Conservation (phyloP, 495 filamentous ascomycete species). For the Aspergillus baeticus region DNA sequence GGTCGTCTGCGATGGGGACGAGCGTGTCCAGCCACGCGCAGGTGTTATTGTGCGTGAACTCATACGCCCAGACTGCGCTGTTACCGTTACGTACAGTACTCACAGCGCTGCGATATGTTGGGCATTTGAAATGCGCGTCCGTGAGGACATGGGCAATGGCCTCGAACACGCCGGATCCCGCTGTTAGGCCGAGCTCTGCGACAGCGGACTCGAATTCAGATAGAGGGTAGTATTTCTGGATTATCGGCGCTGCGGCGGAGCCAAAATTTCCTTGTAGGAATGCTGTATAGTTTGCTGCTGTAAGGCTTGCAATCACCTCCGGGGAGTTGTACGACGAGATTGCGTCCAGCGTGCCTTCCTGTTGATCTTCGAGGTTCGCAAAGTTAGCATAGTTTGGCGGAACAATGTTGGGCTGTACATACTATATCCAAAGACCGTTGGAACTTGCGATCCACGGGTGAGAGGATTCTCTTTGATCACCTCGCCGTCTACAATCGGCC, state of each 20-base stretch:
- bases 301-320: conserved; percentile 1
- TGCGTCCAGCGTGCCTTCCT: conserved; percentile 25
- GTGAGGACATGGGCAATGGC: conserved; percentile 29
- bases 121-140: conserved; percentile 30
- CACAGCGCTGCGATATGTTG: conserved; percentile 23
- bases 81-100: conserved; percentile 19
- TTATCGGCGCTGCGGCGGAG: conserved; percentile 23
- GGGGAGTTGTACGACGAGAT: background rate
- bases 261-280: conserved; percentile 34
- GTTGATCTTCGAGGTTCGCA: conserved; percentile 10
- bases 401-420: conserved; percentile 5
- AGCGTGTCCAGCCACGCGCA: conserved; percentile 29
- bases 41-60: conserved; percentile 31
- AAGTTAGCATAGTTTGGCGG: background rate
- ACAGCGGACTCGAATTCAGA: conserved; percentile 13
- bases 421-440: conserved; percentile 35
- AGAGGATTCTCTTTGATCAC: conserved; percentile 33
- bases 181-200: background rate
- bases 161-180: conserved; percentile 7
- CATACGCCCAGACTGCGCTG: conserved; percentile 32
- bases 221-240: conserved; percentile 33
- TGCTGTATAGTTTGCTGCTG: conserved; percentile 17
- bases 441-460: conserved; percentile 30
- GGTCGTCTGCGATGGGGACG: background rate
- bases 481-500: conserved; percentile 31